These are phyloP conservation scores for Lipomyces sp. DNA, from an alignment of 805 yeast species.

Conservation along the genomic window DNA sequence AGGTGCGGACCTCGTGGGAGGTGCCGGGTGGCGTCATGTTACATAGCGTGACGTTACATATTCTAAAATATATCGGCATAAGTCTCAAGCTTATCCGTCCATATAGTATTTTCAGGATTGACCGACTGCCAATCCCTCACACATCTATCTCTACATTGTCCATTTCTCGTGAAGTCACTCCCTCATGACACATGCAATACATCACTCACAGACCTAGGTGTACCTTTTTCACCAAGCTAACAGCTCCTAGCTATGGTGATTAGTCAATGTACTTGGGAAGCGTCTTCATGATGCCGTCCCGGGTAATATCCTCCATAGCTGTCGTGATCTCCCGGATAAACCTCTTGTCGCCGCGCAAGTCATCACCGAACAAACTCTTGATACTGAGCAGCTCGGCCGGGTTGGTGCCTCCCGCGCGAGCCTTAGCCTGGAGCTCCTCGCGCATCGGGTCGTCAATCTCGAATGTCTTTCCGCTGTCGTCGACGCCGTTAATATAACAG, in stretches of 20 bases:
- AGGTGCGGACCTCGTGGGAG: too few species aligned
- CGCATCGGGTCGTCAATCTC: conserved; percentile 10
- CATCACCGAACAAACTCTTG: conserved; percentile 11
- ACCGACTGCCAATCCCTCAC: too few species aligned
- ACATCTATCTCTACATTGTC: conserved; percentile 7
- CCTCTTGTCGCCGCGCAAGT: conserved; percentile 11
- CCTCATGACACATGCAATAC: conserved; percentile 7
- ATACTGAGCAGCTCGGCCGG: conserved; percentile 12
- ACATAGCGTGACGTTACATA: too few species aligned
- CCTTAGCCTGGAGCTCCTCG: conserved; percentile 12
- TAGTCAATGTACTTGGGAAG: conserved; percentile 10
- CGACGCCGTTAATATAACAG: conserved; percentile 10
- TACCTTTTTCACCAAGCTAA: conserved; percentile 10
- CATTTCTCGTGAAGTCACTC: conserved; percentile 7
- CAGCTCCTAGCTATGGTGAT: conserved; percentile 9
- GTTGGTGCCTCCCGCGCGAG: conserved; percentile 12
- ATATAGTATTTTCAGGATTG: too few species aligned
- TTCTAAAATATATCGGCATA: too few species aligned
- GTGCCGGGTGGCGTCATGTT: too few species aligned
- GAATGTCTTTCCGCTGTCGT: conserved; percentile 11
- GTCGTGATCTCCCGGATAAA: conserved; percentile 9
- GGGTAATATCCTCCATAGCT: conserved; percentile 10
- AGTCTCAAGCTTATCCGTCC: too few species aligned
- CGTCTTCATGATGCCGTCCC: conserved; percentile 11
- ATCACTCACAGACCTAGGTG: conserved; percentile 8